A percentile compares a stretch with the other conserved stretches of the same genome.
Conservation (phyloP, 202 grass and related monocot genomes). For the Digitaria exilis region DNA sequence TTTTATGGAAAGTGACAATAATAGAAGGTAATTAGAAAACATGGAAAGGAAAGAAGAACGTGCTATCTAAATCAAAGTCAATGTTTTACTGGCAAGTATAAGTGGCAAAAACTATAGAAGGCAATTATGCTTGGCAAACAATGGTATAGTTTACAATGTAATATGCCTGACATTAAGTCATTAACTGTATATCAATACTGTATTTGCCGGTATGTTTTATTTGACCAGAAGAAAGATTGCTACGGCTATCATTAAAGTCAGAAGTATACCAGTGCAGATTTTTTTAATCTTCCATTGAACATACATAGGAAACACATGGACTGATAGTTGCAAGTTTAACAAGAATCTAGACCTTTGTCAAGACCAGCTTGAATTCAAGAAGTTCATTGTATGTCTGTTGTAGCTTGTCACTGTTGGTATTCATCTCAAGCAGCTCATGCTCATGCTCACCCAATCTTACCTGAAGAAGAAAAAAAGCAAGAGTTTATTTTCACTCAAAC, state of each 20-base stretch:
- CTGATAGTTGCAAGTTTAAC: conserved; percentile 13
- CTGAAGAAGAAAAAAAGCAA: conserved; percentile 46
- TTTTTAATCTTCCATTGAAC: conserved; percentile 29
- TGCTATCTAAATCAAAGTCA: conserved; percentile 15
- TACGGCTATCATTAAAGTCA: background rate
- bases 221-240: conserved; percentile 15
- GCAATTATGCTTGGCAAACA: conserved; percentile 9
- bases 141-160: conserved; percentile 9
- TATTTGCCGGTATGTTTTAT: background rate
- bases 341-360: conserved; percentile 79
- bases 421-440: conserved; percentile 95
- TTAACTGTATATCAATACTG: conserved; percentile 20
- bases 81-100: conserved; percentile 6
- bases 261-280: background rate
- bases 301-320: conserved; percentile 23
- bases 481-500: background rate
- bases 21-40: too few species aligned
- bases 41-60: too few species aligned
- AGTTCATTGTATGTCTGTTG: conserved; percentile 93
- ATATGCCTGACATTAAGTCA: conserved; percentile 19
- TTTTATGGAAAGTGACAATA: too few species aligned
- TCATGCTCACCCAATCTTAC: conserved; percentile 86
- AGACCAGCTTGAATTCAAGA: conserved; percentile 97
- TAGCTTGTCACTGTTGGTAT: conserved; percentile 81
- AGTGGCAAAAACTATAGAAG: conserved; percentile 17